A percentile compares a stretch with the other conserved stretches of the same genome.
phyloP scores from a whole-genome alignment of 148 eudicot species.

The Amaranthus palmeri region DNA sequence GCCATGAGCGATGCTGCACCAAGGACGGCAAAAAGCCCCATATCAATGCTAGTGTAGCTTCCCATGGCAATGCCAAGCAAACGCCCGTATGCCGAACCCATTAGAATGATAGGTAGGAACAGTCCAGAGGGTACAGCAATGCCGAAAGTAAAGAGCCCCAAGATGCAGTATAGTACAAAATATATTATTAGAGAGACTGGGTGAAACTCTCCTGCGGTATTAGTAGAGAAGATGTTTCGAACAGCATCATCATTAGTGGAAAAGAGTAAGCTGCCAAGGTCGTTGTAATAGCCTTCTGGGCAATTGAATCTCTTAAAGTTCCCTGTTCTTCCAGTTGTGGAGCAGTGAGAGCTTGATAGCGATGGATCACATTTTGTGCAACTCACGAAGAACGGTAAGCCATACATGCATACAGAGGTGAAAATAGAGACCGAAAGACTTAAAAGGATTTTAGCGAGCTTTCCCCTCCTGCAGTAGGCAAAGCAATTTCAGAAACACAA shows the following conservation, averaged over 20 bases:
- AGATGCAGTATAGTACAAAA: conserved; percentile 54
- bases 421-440: conserved; percentile 57
- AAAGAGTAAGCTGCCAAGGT: conserved; percentile 74
- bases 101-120: conserved; percentile 78
- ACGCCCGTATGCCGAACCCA: conserved; percentile 88
- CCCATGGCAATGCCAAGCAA: conserved; percentile 60
- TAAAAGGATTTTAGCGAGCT: conserved; percentile 57
- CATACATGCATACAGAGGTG: conserved; percentile 67
- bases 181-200: conserved; percentile 45
- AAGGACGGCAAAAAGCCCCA: conserved; percentile 72
- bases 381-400: conserved; percentile 72
- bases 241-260: conserved; percentile 90
- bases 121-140: conserved; percentile 94
- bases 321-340: conserved; percentile 63
- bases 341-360: conserved; percentile 34
- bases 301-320: conserved; percentile 91
- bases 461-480: conserved; percentile 61
- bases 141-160: conserved; percentile 80
- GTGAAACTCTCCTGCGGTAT: conserved; percentile 57
- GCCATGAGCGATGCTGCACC: conserved; percentile 94
- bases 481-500: conserved; percentile 1
- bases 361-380: conserved; percentile 68
- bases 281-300: conserved; percentile 82
- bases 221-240: conserved; percentile 70
- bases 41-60: conserved; percentile 55